Evolutionary conservation across 768 basidiomycete genomes (phyloP).

Genomic region (Mycena maculata): DNA sequence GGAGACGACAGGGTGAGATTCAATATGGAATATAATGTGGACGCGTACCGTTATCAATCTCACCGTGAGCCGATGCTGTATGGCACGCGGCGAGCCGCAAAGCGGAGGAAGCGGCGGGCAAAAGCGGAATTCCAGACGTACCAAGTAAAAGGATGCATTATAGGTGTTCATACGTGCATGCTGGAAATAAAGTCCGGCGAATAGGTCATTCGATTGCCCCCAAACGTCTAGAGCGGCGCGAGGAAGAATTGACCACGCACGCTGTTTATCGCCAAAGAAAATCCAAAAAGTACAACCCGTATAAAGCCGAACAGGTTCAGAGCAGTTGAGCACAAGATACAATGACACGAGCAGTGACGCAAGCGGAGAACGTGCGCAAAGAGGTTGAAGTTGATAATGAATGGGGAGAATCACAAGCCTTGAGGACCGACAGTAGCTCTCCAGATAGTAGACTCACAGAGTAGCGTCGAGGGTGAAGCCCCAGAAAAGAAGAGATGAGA

Average conservation of each 20-base stretch:
- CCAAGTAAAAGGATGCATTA: not conserved
- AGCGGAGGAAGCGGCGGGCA: not conserved
- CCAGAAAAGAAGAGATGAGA: too few species aligned
- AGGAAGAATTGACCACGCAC: not conserved
- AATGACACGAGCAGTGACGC: too few species aligned
- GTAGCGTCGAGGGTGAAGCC: too few species aligned
- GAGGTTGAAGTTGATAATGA: too few species aligned
- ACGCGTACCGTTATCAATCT: not conserved
- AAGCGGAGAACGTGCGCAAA: too few species aligned
- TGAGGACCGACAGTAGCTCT: too few species aligned
- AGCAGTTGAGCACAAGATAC: too few species aligned
- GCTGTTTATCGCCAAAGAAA: not conserved
- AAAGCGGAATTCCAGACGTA: slow-evolving; percentile 12
- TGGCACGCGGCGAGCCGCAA: slow-evolving; percentile 15
- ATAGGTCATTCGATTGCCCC: not conserved
- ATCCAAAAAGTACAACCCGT: not conserved
- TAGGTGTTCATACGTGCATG: not conserved
- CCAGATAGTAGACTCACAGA: too few species aligned
- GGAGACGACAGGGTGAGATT: slow-evolving; percentile 14
- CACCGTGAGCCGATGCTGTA: not conserved
- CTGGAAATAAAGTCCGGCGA: not conserved
- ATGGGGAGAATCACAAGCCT: too few species aligned
- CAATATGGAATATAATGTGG: slow-evolving; percentile 3
- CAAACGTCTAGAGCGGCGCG: not conserved
- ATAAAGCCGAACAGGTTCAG: too few species aligned